Percentiles rank a stretch among this genome's conserved stretches.
Conservation (phyloP, 148 eudicot species). For the Polygonum maritimum region DNA sequence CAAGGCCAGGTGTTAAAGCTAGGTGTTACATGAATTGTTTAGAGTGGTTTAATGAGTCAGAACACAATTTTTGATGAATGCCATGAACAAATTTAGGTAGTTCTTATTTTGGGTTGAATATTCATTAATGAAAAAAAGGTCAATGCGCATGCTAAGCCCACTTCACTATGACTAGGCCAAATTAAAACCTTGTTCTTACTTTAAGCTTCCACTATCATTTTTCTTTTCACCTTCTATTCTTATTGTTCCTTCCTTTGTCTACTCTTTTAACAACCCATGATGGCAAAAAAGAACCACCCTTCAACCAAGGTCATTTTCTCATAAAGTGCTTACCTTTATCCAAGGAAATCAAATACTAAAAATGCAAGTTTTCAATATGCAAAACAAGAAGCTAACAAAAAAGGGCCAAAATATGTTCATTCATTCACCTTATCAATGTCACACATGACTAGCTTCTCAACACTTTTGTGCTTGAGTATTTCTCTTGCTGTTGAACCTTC, state of each 20-base stretch:
- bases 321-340: neutral
- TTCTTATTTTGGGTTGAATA: neutral
- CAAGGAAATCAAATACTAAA: neutral
- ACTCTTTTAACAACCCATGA: neutral
- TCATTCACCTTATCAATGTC: slow-evolving; percentile 73
- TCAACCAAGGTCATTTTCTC: neutral
- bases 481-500: slow-evolving; percentile 97
- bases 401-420: neutral
- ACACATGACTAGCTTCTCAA: slow-evolving; percentile 82
- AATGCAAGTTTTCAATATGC: neutral
- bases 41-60: slow-evolving; percentile 4
- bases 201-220: slow-evolving; percentile 7
- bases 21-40: neutral
- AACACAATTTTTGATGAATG: neutral
- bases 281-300: neutral
- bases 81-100: neutral
- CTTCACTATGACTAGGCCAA: neutral
- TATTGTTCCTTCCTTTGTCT: neutral
- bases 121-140: neutral
- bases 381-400: slow-evolving; percentile 11
- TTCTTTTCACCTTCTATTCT: neutral
- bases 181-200: neutral
- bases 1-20: neutral
- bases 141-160: slow-evolving; percentile 8
- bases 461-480: slow-evolving; percentile 60